phyloP scores from a whole-genome alignment of 2,329 filamentous ascomycete genomes.

The Hortaea werneckii region DNA sequence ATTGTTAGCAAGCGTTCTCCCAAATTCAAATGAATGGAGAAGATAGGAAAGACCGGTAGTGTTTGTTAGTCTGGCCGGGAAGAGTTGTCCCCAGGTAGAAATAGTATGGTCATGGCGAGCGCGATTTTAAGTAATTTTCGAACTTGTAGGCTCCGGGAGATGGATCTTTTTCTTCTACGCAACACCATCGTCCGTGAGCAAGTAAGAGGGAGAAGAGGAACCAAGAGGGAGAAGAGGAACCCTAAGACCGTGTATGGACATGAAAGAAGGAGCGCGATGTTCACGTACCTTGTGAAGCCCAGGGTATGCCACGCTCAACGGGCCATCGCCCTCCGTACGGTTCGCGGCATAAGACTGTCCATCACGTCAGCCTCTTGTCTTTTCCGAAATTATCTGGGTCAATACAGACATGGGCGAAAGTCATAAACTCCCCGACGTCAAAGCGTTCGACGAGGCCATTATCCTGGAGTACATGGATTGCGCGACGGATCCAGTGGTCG shows the following conservation, averaged over 20 bases:
- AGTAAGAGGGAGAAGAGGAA: too few species aligned
- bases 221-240: too few species aligned
- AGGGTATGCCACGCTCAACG: slow-evolving; percentile 6
- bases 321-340: slow-evolving; percentile 6
- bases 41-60: too few species aligned
- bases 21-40: too few species aligned
- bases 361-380: too few species aligned
- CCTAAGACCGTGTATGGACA: too few species aligned
- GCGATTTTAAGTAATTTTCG: background rate
- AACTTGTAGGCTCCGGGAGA: background rate
- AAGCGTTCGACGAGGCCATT: slow-evolving; percentile 5
- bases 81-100: too few species aligned
- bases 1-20: too few species aligned
- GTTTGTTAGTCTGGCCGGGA: too few species aligned
- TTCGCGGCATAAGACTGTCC: slow-evolving; percentile 5
- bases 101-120: too few species aligned
- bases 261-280: too few species aligned
- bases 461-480: slow-evolving; percentile 7
- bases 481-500: slow-evolving; percentile 9
- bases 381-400: too few species aligned
- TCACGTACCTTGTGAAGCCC: slow-evolving; percentile 3
- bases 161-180: background rate
- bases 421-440: slow-evolving; percentile 11
- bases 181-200: background rate
- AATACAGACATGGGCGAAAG: slow-evolving; percentile 5